Base-by-base conservation (phyloP, 805 yeast genomes). In the Zygoascus bituminiphila region DNA sequence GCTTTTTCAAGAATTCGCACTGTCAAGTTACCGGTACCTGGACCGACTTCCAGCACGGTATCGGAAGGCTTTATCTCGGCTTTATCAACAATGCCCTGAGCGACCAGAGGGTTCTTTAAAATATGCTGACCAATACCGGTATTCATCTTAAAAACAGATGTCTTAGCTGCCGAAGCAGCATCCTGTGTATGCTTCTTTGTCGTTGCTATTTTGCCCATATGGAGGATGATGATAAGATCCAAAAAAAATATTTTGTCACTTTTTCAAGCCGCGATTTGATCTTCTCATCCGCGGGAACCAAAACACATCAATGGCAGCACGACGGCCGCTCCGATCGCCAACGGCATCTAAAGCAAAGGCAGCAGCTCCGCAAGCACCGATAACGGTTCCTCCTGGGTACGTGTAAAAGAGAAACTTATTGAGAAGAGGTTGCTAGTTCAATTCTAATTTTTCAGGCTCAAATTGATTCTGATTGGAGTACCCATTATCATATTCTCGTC, bases 11-110 rank as follows among this genome's bases (percentile, higher is more conserved):
- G 68, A 33, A 93, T 93, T 53, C 94, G 75, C 33, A 91, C 95
- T 0, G 98, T 93, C 68, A 93, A 74, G 61, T 93, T 93, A 71
- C 98, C 98, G 0, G 98, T 93, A 79, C 98, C 98, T 2, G 98
- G 98, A 60, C 98, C 98, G 46, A 93, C 96, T 71, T 93, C 98
- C 38, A 93, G 72, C 1, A 93, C 98, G 6, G 81, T 79, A 62
- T 93, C 98, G 25, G 94, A 82, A 2, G 98, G 97, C 59, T 81
- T 84, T 48, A 93, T 84, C 35, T 80, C 84, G 1, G 98, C 98
- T 62, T 91, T 91, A 64, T 93, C 98, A 15, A 93, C 98, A 64
- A 93, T 93, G 14, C 97, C 98, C 65, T 93, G 98, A 5, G 98
- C 98, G 24, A 93, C 93, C 47, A 89, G 73, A 1, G 98, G 98